phyloP scores from a whole-genome alignment of 2,329 filamentous ascomycete genomes.

The Aspergillus phoenicis region DNA sequence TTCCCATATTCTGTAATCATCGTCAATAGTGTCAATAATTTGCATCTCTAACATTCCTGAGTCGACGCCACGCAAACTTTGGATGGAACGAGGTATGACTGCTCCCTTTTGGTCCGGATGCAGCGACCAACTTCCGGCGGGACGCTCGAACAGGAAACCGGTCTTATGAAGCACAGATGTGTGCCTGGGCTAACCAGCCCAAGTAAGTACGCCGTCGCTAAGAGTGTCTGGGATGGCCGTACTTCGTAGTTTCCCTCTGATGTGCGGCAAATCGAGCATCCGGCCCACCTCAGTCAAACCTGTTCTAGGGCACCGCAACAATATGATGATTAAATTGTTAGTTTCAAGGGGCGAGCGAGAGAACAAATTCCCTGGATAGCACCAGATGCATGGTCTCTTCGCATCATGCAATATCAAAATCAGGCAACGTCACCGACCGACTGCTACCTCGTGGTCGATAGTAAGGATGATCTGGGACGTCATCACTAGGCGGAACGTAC shows the following conservation, averaged over 20 bases:
- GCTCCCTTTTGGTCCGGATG: conserved; percentile 18
- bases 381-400: not conserved
- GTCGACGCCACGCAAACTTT: conserved; percentile 14
- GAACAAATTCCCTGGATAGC: not conserved
- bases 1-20: not conserved
- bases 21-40: not conserved
- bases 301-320: not conserved
- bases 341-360: not conserved
- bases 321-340: not conserved
- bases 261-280: not conserved
- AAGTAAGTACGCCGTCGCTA: conserved; percentile 10
- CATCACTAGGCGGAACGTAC: not conserved
- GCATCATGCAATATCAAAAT: conserved; percentile 1
- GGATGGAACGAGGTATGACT: not conserved
- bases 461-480: not conserved
- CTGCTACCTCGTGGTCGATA: not conserved
- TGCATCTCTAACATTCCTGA: not conserved
- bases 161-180: conserved; percentile 3
- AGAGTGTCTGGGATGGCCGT: not conserved
- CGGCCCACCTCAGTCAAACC: not conserved
- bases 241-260: not conserved
- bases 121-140: conserved; percentile 13
- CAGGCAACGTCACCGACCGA: not conserved
- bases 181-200: conserved; percentile 17
- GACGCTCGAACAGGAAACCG: conserved; percentile 5